A percentile compares a stretch with the other conserved stretches of the same genome.
phyloP scores from a whole-genome alignment of 2,329 filamentous ascomycete species.

The Cordyceps militaris region DNA sequence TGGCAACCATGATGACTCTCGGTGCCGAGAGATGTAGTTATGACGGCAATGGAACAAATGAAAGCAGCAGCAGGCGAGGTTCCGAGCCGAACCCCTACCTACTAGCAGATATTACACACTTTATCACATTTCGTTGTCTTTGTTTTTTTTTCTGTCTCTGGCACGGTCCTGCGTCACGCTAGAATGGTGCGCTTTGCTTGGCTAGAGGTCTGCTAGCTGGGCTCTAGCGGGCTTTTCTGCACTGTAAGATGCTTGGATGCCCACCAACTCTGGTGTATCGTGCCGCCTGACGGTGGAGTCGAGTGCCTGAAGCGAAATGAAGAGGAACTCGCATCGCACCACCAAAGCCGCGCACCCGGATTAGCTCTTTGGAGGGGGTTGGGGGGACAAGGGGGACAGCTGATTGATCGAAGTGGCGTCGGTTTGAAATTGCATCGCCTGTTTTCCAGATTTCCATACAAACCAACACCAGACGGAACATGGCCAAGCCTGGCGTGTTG shows the following conservation, averaged over 20 bases:
- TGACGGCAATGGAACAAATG: neutral
- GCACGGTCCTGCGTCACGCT: neutral
- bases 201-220: neutral
- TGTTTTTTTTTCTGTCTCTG: neutral
- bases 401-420: neutral
- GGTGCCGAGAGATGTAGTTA: neutral
- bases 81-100: neutral
- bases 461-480: no score
- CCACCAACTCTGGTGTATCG: neutral
- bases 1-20: neutral
- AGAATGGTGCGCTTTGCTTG: neutral
- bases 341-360: neutral
- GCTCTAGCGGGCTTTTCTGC: neutral
- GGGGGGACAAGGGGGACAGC: neutral
- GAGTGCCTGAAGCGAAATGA: constrained; percentile 2
- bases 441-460: neutral
- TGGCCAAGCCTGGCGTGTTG: no score
- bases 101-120: neutral
- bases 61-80: neutral
- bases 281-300: neutral
- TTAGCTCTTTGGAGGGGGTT: neutral
- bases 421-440: neutral
- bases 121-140: neutral
- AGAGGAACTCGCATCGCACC: neutral
- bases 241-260: neutral